Evolutionary conservation across 805 yeast species (phyloP).

Genomic region (Yamadazyma laniorum): DNA sequence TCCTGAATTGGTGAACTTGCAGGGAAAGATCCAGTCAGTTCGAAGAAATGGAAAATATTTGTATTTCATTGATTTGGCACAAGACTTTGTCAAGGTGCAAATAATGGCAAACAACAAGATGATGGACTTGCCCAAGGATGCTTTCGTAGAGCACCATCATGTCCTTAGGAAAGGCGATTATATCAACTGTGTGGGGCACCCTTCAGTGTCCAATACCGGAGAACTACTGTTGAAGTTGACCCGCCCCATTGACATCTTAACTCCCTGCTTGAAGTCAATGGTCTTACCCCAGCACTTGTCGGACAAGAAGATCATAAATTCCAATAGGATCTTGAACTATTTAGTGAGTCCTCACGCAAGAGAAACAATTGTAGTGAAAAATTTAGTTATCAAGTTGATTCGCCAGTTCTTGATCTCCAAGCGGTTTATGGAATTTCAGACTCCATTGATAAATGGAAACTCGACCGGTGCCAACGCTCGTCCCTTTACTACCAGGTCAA

Average conservation of each 20-base stretch:
- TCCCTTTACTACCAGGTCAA: constrained; percentile 65
- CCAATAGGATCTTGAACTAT: constrained; percentile 73
- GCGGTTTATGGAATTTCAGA: constrained; percentile 78
- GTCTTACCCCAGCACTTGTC: constrained; percentile 53
- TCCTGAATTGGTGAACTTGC: constrained; percentile 16
- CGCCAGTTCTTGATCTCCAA: constrained; percentile 53
- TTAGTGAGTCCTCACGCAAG: constrained; percentile 55
- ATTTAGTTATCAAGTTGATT: constrained; percentile 52
- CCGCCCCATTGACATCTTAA: constrained; percentile 48
- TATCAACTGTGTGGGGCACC: constrained; percentile 61
- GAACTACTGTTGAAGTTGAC: constrained; percentile 69
- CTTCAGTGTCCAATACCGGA: constrained; percentile 74
- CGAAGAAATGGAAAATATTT: constrained; percentile 69
- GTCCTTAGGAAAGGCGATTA: constrained; percentile 70
- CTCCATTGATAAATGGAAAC: constrained; percentile 75
- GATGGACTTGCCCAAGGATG: constrained; percentile 39
- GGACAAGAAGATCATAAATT: constrained; percentile 55
- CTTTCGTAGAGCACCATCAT: constrained; percentile 40
- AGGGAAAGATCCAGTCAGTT: constrained; percentile 60
- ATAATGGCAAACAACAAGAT: constrained; percentile 56
- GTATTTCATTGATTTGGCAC: constrained; percentile 64
- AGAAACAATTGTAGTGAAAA: constrained; percentile 49
- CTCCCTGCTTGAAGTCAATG: constrained; percentile 57
- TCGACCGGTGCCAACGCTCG: constrained; percentile 90
- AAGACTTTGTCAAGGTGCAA: constrained; percentile 60